Evolutionary conservation across 2,329 filamentous ascomycete genomes (phyloP).

Genomic region (Lithohypha guttulata): DNA sequence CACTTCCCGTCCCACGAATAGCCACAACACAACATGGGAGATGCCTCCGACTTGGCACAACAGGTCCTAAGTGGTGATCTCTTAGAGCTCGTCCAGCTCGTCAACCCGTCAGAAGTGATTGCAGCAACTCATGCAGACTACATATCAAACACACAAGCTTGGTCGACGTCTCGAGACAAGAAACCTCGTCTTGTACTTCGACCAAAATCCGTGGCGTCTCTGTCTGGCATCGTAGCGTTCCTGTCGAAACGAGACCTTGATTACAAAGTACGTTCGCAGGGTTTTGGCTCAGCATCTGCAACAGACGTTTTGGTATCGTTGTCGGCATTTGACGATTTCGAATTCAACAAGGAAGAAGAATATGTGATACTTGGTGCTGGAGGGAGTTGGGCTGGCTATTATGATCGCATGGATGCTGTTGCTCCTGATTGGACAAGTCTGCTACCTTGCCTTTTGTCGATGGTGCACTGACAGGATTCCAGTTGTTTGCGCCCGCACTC

Average conservation of each 20-base stretch:
- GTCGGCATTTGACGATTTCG: conserved; percentile 29
- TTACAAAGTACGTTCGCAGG: conserved; percentile 29
- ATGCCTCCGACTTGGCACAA: background rate
- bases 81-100: background rate
- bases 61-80: background rate
- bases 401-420: conserved; percentile 26
- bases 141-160: conserved; percentile 21
- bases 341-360: conserved; percentile 25
- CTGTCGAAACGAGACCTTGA: conserved; percentile 28
- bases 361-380: conserved; percentile 29
- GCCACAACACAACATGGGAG: background rate
- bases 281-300: conserved; percentile 29
- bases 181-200: conserved; percentile 28
- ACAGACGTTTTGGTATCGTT: conserved; percentile 30
- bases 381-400: conserved; percentile 29
- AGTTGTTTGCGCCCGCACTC: conserved; percentile 28
- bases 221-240: conserved; percentile 26
- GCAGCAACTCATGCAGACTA: conserved; percentile 19
- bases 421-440: conserved; percentile 26
- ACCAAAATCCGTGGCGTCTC: conserved; percentile 23
- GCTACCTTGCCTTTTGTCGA: conserved; percentile 12
- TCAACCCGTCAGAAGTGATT: conserved; percentile 20
- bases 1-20: background rate
- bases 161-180: conserved; percentile 27
- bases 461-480: conserved; percentile 5